Percentiles rank a stretch among this genome's conserved stretches.
These are phyloP conservation scores for Eragrostis curvula DNA, from an alignment of 176 grass and related monocot genomes.

Conservation along the genomic window DNA sequence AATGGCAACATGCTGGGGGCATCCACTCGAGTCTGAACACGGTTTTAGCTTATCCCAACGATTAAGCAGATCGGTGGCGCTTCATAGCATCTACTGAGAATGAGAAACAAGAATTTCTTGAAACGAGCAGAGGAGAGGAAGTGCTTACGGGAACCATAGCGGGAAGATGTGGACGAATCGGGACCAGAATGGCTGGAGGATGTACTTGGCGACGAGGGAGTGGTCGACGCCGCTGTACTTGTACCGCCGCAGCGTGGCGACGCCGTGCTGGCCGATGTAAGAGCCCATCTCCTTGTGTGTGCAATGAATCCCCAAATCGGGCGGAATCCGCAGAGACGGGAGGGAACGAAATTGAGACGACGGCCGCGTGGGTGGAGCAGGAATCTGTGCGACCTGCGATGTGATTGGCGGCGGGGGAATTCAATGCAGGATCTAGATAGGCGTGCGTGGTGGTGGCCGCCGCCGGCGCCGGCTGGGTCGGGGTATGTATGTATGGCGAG, in stretches of 20 bases:
- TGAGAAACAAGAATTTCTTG: background rate
- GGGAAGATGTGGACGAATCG: conserved; percentile 89
- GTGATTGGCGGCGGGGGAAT: conserved; percentile 35
- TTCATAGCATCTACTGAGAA: background rate
- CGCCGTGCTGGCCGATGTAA: conserved; percentile 86
- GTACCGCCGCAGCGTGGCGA: conserved; percentile 80
- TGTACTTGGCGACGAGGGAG: conserved; percentile 96
- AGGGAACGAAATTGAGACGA: background rate
- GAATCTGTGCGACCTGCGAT: background rate
- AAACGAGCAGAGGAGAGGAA: background rate
- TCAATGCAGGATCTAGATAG: conserved; percentile 29
- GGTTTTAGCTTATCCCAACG: background rate
- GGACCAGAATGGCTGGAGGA: conserved; percentile 91
- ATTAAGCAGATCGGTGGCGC: background rate
- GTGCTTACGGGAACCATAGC: conserved; percentile 94
- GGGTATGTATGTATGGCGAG: background rate
- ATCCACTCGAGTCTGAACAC: background rate
- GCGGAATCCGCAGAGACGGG: conserved; percentile 3
- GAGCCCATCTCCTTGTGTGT: conserved; percentile 45
- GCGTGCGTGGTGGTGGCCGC: conserved; percentile 6
- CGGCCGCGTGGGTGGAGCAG: background rate
- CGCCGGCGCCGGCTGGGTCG: conserved; percentile 28
- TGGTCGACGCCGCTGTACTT: conserved; percentile 96
- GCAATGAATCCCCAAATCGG: background rate
- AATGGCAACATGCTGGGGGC: background rate